Percentiles rank a stretch among this genome's conserved stretches.
Evolutionary conservation across 1,139 yeast genomes (phyloP).

Genomic region (Saccharomyces pastorianus): DNA sequence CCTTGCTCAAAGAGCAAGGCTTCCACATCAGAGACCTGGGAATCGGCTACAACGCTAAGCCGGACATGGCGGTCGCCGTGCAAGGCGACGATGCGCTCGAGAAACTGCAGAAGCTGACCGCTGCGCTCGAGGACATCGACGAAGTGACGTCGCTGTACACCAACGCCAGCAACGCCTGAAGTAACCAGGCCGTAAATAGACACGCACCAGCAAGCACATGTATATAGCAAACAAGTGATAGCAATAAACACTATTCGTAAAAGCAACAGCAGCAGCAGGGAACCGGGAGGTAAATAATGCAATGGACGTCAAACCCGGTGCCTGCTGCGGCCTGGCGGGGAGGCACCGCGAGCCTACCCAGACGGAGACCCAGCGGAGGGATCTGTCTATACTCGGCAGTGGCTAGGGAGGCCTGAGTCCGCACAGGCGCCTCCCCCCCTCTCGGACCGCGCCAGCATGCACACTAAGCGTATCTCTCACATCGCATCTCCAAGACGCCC

Average conservation of each 20-base stretch:
- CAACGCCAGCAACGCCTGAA: slow-evolving; percentile 65
- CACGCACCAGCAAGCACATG: neutral
- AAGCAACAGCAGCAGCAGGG: too few species aligned
- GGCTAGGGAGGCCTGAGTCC: neutral
- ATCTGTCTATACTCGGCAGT: neutral
- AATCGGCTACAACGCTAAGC: slow-evolving; percentile 57
- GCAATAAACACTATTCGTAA: slow-evolving; percentile 3
- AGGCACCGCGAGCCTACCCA: neutral
- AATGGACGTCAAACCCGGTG: neutral
- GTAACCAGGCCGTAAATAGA: slow-evolving; percentile 31
- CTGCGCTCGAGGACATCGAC: slow-evolving; percentile 45
- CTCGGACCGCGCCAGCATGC: neutral
- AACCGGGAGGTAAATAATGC: neutral
- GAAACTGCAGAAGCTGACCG: slow-evolving; percentile 46
- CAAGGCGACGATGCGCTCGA: slow-evolving; percentile 47
- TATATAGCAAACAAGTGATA: neutral
- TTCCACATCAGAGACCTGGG: slow-evolving; percentile 64
- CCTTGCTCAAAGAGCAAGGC: slow-evolving; percentile 44
- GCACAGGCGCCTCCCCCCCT: neutral
- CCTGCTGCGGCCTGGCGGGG: neutral
- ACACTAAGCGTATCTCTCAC: neutral
- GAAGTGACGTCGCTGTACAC: slow-evolving; percentile 43
- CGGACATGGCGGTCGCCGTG: slow-evolving; percentile 50
- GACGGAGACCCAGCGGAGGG: neutral
- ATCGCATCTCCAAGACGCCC: neutral